phyloP scores from a whole-genome alignment of 2,329 filamentous ascomycete species.

The Hypomyces rosellus region DNA sequence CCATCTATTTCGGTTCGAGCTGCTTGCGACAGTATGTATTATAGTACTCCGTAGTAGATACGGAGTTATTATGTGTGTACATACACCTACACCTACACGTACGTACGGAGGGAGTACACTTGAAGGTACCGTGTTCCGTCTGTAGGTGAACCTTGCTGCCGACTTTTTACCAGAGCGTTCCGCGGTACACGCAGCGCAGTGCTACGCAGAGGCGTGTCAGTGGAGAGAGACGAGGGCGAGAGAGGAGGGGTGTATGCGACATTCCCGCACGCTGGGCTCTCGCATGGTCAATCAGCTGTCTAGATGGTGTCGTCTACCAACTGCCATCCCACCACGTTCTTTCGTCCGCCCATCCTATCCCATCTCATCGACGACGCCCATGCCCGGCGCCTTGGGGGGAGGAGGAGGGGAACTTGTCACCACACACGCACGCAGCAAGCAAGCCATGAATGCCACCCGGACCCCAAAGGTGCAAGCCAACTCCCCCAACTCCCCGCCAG shows the following conservation, averaged over 20 bases:
- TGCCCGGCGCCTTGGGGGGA: background rate
- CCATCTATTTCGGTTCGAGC: background rate
- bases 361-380: constrained; percentile 2
- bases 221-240: background rate
- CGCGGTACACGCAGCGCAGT: background rate
- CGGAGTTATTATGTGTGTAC: background rate
- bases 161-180: background rate
- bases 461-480: background rate
- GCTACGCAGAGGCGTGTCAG: background rate
- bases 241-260: constrained; percentile 6
- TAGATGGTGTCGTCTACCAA: background rate
- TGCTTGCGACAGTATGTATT: background rate
- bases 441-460: background rate
- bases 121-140: no score
- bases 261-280: background rate
- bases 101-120: background rate
- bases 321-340: background rate
- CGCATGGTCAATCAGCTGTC: constrained; percentile 8
- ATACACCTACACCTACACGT: background rate
- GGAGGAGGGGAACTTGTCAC: no score
- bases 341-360: no score
- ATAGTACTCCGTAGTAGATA: background rate
- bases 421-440: no score
- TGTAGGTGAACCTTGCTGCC: no score
- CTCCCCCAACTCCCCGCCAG: background rate